Evolutionary conservation across 106 monocot species (phyloP), one percentile per base, ranked within the genome.

Genomic region (Allium cepa): DNA sequence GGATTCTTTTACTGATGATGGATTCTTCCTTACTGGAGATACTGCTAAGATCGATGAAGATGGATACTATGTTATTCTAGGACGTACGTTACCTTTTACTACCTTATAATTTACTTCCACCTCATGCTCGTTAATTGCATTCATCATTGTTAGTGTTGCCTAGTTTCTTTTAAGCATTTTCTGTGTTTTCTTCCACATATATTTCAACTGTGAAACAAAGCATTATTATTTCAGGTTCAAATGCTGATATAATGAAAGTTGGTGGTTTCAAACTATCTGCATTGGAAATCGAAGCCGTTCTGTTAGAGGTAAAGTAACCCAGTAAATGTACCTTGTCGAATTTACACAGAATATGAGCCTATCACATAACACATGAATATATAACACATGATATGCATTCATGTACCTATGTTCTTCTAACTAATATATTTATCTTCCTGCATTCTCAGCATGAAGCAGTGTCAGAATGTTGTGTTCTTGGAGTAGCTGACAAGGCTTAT

Each of bases 161-260:
- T 26, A 60, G 17, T 60, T 60, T 60, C 60, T 26, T 60, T 27
- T 60, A 60, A 5, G 60, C 22, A 60, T 60, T 7, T 59, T 11
- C 11, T 60, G 13, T 36, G 5, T 36, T 36, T 36, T 36, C 4
- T 36, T 36, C 36, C 0, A 36, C 36, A 22, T 26, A 49, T 52
- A 22, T 67, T 67, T 67, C 13, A 52, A 51, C 26, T 4, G 7
- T 52, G 17, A 48, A 70, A 15, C 11, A 9, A 27, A 57, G 26
- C 73, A 50, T 16, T 22, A 7, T 57, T 22, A 15, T 49, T 75
- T 47, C 77, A 99, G 99, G 99, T 59, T 90, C 90, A 59, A 99
- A 85, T 85, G 99, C 99, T 79, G 99, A 99, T 81, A 99, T 99
- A 10, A 99, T 99, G 87, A 99, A 99, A 87, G 93, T 99, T 50